Evolutionary conservation across 495 filamentous ascomycete species (phyloP), one percentile per base, ranked within the genome.

Genomic region (Penicillium herquei): DNA sequence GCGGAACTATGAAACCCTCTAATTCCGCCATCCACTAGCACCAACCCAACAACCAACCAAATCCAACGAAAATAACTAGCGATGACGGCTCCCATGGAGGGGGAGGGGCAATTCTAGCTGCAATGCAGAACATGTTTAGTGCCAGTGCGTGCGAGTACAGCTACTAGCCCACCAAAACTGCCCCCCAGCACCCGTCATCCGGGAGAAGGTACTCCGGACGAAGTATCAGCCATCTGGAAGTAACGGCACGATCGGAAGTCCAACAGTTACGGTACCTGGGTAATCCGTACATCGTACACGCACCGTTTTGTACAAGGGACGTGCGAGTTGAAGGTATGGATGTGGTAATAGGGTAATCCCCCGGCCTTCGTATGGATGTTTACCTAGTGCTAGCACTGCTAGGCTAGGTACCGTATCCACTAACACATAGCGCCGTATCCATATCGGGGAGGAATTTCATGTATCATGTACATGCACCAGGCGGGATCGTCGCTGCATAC

Each of bases 41-140:
- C 13, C 17, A 41, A 14, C 13, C 41, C 7, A 12, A 12, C 17
- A 26, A 32, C 46, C 46, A 49, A 35, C 60, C 51, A 39, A 57
- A 37, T 17, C 21, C 40, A 51, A 30, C 21, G 34, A 51, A 46
- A 31, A 16, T 31, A 46, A 46, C n/a, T 14, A 32, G 7, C 30
- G 31, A 11, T 6, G 43, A 8, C 31, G 31, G 6, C 1, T 13
- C 18, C 21, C 9, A 31, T 41, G 33, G 52, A 57, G 57, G 47
- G 49, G 55, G 57, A 60, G 57, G 52, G 53, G 55, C 55, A 58
- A 18, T 37, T 12, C 13, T 2, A 37, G 47, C 54, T 63, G 59
- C 56, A 63, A 61, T 66, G 61, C 63, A 64, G 31, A 61, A 58
- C 63, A 66, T 66, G 13, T 47, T 43, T 53, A 47, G 46, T 49